Percentiles rank a stretch among this genome's conserved stretches.
Conservation (phyloP, 2,329 filamentous ascomycete species). For the Hypoxylon sp. region DNA sequence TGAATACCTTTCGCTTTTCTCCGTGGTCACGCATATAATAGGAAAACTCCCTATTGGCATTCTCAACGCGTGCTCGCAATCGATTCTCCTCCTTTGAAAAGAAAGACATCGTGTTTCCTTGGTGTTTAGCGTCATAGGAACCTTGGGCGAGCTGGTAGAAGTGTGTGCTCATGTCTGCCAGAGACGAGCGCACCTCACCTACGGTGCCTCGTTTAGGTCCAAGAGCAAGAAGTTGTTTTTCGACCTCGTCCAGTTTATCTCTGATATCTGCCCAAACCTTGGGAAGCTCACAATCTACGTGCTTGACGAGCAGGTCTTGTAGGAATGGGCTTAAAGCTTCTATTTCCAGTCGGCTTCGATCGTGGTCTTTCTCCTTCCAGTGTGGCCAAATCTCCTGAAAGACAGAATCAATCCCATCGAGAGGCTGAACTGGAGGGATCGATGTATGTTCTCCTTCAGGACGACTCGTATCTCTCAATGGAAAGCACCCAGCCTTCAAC, state of each 20-base stretch:
- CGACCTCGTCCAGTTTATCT: neutral
- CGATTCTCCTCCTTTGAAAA: neutral
- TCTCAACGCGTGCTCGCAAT: conserved; percentile 1
- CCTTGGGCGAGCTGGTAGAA: conserved; percentile 1
- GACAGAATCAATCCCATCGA: neutral
- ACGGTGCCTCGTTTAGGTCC: neutral
- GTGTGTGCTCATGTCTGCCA: neutral
- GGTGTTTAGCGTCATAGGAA: conserved; percentile 1
- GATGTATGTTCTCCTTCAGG: neutral
- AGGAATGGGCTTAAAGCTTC: conserved; percentile 2
- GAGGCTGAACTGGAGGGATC: neutral
- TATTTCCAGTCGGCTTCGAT: neutral
- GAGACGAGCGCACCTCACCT: neutral
- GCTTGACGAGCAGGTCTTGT: neutral
- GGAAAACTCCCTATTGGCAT: neutral
- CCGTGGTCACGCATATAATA: conserved; percentile 2
- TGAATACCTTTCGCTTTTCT: neutral
- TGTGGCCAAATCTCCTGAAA: neutral
- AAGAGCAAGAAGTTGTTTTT: neutral
- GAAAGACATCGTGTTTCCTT: neutral
- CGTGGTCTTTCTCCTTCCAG: neutral
- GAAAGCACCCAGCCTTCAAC: neutral
- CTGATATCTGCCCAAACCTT: neutral
- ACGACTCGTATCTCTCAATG: neutral
- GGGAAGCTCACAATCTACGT: neutral